Evolutionary conservation across 768 basidiomycete genomes (phyloP).

Genomic region (Pleurotus djamor): DNA sequence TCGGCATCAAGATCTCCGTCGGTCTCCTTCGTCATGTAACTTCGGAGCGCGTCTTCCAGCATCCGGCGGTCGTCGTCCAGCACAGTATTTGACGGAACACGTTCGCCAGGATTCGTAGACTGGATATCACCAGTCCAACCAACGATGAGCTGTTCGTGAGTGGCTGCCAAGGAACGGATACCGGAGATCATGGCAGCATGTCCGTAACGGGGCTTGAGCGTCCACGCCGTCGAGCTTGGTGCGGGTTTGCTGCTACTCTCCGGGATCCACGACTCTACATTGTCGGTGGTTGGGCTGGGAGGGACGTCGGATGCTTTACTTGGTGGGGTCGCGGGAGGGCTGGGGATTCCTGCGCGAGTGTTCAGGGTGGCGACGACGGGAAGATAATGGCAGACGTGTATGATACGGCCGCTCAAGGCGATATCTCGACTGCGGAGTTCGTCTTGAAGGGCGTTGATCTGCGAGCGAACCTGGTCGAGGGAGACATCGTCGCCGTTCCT

Average conservation of each 20-base stretch:
- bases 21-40: constrained; percentile 59
- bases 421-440: constrained; percentile 69
- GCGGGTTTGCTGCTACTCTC: neutral
- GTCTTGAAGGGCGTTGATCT: constrained; percentile 70
- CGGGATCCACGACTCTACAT: neutral
- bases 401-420: constrained; percentile 80
- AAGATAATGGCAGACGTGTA: constrained; percentile 91
- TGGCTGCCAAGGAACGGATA: constrained; percentile 77
- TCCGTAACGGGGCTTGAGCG: constrained; percentile 75
- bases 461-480: constrained; percentile 69
- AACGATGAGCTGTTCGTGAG: constrained; percentile 88
- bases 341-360: constrained; percentile 47
- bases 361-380: constrained; percentile 71
- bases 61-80: constrained; percentile 60
- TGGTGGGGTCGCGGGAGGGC: constrained; percentile 81
- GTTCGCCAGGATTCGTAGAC: constrained; percentile 40
- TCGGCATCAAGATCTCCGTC: neutral
- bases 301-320: constrained; percentile 48
- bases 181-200: constrained; percentile 96
- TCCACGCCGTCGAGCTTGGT: constrained; percentile 51
- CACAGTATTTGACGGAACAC: constrained; percentile 49
- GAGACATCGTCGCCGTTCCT: constrained; percentile 64
- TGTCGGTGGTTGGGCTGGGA: constrained; percentile 22
- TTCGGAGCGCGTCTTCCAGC: constrained; percentile 62
- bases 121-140: constrained; percentile 94